phyloP scores from a whole-genome alignment of 352 stramenopile genomes.

The Halophytophthora polymorphica region DNA sequence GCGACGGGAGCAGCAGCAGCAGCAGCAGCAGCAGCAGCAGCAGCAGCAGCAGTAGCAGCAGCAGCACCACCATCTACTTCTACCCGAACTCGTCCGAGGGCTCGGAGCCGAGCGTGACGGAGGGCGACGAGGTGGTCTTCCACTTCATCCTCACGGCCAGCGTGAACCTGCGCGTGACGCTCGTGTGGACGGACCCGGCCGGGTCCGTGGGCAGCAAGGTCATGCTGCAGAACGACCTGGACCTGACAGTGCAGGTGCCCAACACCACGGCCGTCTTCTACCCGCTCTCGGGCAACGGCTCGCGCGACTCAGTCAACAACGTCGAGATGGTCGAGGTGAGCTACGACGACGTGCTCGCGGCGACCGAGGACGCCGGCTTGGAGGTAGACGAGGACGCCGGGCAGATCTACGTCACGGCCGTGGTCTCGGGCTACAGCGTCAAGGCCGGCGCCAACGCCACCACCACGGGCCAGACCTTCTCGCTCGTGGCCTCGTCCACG shows the following conservation, averaged over 20 bases:
- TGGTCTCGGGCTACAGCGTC: constrained; percentile 62
- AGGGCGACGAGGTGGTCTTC: constrained; percentile 47
- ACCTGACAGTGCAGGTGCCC: constrained; percentile 54
- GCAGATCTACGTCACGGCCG: constrained; percentile 55
- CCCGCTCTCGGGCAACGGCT: constrained; percentile 54
- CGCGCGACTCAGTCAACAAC: constrained; percentile 69
- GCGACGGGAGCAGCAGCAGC: constrained; percentile 5
- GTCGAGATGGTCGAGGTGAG: constrained; percentile 75
- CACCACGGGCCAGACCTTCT: constrained; percentile 55
- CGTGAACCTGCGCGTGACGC: constrained; percentile 59
- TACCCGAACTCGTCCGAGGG: constrained; percentile 46
- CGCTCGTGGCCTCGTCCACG: constrained; percentile 75
- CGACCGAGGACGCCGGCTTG: constrained; percentile 24
- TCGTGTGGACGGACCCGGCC: constrained; percentile 73
- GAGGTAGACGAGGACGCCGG: constrained; percentile 26
- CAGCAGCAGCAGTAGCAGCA: constrained; percentile 8
- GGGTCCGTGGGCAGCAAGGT: constrained; percentile 46
- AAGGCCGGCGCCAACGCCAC: constrained; percentile 46
- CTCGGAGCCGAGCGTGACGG: constrained; percentile 49
- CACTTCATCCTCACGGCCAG: constrained; percentile 51
- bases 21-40: constrained; percentile 5
- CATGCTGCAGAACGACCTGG: constrained; percentile 68
- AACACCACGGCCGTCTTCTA: constrained; percentile 55
- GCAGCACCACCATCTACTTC: constrained; percentile 43
- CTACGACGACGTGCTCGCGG: constrained; percentile 42